Evolutionary conservation across 108 stramenopile species (phyloP), one percentile per base, ranked within the genome.

Genomic region (Cyclostephanos tholiformis): DNA sequence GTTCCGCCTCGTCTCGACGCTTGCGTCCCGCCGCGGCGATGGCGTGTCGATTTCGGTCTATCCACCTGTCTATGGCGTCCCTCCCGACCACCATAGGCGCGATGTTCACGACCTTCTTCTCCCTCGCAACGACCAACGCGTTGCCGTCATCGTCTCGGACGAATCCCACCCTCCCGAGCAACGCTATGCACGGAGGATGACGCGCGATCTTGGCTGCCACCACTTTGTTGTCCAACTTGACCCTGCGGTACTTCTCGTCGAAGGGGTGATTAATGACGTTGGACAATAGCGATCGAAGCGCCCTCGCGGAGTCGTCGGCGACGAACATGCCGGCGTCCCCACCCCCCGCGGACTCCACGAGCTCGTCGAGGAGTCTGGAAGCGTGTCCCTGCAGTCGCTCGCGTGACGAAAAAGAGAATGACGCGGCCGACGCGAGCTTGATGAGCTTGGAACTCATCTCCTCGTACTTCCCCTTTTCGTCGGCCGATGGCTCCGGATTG

Each of bases 41-140:
- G 68, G 87, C 84, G 57, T 83, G 71, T 8, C 87, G 77, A 76
- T 90, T 94, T 25, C 73, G 72, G 56, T 90, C 85, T 30, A 92
- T 83, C 94, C 94, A 95, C 60, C 91, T 89, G 36, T 92, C 94
- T 50, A 95, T 91, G 50, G 67, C 75, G 71, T 95, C 94, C 51
- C 91, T 75, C 10, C 86, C 91, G 23, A 87, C 84, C 1, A 83
- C 85, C 38, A 95, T 77, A 5, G 90, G 91, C 30, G 91, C 88
- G 62, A 95, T 71, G 43, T 91, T 89, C n/a, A 91, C 84, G 56
- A 91, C 77, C 39, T 80, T 86, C 63, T 88, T 89, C 49, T 76
- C 88, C 63, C 83, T 84, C 14, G 70, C 86, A 16, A 91, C 71
- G 10, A 85, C 51, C 76, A 95, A 64, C 46, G 65, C 44, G 2